These are phyloP conservation scores for Saccharomyces hybrid DNA, from an alignment of 1,139 yeast genomes.

Conservation along the genomic window DNA sequence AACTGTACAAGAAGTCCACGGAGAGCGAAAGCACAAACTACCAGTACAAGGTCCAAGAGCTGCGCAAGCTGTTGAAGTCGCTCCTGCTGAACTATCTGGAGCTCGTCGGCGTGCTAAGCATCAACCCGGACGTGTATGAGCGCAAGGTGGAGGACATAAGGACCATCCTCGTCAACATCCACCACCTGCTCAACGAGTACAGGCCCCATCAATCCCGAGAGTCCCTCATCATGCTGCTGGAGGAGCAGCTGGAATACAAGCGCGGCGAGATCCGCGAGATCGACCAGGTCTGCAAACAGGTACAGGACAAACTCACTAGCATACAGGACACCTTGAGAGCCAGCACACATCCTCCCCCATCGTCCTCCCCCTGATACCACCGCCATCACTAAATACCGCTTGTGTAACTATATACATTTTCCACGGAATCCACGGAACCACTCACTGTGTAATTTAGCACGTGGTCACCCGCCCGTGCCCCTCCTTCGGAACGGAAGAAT, in stretches of 20 bases:
- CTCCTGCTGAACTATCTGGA: constrained; percentile 66
- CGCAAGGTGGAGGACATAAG: constrained; percentile 64
- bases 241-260: constrained; percentile 53
- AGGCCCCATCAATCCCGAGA: constrained; percentile 88
- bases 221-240: constrained; percentile 62
- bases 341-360: not conserved
- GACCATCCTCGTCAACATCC: constrained; percentile 70
- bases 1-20: constrained; percentile 41
- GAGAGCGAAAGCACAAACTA: constrained; percentile 32
- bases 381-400: not conserved
- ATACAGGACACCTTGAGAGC: constrained; percentile 15
- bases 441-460: not conserved
- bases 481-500: not conserved
- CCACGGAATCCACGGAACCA: too few relatives aligned
- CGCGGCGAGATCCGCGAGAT: constrained; percentile 46
- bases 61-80: constrained; percentile 63
- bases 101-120: constrained; percentile 59
- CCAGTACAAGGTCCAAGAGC: constrained; percentile 51
- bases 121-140: constrained; percentile 60
- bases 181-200: constrained; percentile 75
- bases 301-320: constrained; percentile 36
- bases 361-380: not conserved
- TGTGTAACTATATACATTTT: not conserved
- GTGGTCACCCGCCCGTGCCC: not conserved
- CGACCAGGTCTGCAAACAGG: constrained; percentile 40